Percentiles rank a stretch among this genome's conserved stretches.
Conservation (phyloP, 352 stramenopile genomes). For the Elongisporangium prolatum region DNA sequence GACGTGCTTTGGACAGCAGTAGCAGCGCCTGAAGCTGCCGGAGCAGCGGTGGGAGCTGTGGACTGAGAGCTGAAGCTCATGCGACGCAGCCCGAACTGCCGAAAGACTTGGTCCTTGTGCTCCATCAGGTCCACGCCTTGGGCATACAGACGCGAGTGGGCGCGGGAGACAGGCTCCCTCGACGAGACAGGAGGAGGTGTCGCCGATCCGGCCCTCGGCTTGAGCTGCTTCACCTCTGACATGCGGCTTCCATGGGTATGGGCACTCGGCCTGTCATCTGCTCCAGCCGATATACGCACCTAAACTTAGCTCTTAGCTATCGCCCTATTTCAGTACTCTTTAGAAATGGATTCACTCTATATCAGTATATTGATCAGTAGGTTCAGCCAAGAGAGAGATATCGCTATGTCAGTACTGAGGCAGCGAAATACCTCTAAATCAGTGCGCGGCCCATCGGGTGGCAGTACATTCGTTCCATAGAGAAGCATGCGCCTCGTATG, state of each 20-base stretch:
- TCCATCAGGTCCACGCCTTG: slow-evolving; percentile 46
- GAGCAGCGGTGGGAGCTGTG: background rate
- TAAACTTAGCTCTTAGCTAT: background rate
- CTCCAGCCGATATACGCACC: background rate
- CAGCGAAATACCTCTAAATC: background rate
- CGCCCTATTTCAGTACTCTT: background rate
- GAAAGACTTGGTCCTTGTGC: slow-evolving; percentile 57
- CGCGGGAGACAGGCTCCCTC: background rate
- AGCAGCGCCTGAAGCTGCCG: background rate
- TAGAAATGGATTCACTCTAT: background rate
- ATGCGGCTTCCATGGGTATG: background rate
- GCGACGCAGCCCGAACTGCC: slow-evolving; percentile 48
- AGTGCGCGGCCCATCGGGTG: background rate
- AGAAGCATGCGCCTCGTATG: slow-evolving; percentile 27
- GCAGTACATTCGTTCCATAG: background rate
- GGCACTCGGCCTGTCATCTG: background rate
- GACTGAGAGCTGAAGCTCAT: background rate
- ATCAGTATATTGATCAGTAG: background rate
- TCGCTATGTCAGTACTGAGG: background rate
- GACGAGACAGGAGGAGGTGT: background rate
- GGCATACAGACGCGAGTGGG: slow-evolving; percentile 51
- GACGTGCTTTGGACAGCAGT: background rate
- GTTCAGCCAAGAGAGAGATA: background rate
- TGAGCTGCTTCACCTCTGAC: background rate
- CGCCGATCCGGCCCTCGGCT: background rate